These are phyloP conservation scores for Podaxis rugospora DNA, from an alignment of 768 basidiomycete species.

Conservation along the genomic window DNA sequence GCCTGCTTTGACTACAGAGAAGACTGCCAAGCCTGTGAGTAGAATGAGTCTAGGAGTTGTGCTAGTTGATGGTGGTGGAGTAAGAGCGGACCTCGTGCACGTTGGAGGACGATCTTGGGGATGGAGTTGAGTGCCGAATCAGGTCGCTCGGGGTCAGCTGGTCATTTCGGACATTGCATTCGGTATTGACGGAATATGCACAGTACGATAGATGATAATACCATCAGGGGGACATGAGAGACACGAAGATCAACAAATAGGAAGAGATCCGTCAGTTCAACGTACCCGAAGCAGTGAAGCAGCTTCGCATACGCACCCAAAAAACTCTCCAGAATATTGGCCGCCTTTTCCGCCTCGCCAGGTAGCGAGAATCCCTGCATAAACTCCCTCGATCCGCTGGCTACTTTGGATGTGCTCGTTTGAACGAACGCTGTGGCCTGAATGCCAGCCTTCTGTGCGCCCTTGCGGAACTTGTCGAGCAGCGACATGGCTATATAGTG, in stretches of 20 bases:
- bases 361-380: constrained; percentile 86
- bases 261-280: constrained; percentile 5
- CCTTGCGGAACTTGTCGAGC: constrained; percentile 75
- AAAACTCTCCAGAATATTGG: constrained; percentile 86
- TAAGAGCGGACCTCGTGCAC: constrained; percentile 67
- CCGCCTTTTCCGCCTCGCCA: constrained; percentile 92
- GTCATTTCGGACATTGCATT: background rate
- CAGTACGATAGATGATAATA: background rate
- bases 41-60: background rate
- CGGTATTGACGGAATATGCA: background rate
- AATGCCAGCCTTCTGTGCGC: constrained; percentile 76
- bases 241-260: constrained; percentile 4
- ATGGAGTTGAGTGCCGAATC: constrained; percentile 91
- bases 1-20: constrained; percentile 90
- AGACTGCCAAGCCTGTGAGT: constrained; percentile 79
- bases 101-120: constrained; percentile 87
- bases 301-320: constrained; percentile 51
- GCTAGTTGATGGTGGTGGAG: constrained; percentile 1
- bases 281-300: background rate
- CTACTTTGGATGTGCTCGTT: constrained; percentile 62
- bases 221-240: background rate
- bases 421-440: constrained; percentile 77
- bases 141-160: constrained; percentile 85
- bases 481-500: constrained; percentile 31
- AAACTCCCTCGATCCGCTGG: constrained; percentile 71